Base-by-base conservation (phyloP, 2,329 filamentous ascomycete species). In the Dactylellina cionopaga region DNA sequence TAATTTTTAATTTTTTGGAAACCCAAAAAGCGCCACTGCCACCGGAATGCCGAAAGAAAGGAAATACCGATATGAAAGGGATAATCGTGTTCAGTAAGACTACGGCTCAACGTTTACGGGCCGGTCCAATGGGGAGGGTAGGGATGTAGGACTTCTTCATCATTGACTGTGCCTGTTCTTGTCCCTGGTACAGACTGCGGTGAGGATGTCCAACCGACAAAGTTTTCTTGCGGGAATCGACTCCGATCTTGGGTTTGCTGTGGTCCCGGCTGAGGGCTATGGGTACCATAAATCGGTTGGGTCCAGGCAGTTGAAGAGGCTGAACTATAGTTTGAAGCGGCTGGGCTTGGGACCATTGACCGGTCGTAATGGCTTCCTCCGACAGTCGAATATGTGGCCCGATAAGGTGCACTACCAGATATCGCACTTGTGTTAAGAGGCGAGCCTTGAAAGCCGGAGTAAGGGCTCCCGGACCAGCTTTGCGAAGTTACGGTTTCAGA, bases 381-480 rank as follows among this genome's bases (percentile, higher is more conserved):
- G 31, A 72, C 68, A 10, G 68, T 72, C 22, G 68, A 60, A 54
- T 72, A 72, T 3, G 51, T 65, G 7, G 68, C 39, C 11, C 68
- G 59, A 39, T 72, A 72, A 17, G 68, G 68, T 22, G 68, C 59
- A 49, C 68, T 72, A 15, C 68, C 68, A 5, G 68, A 72, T 17
- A 72, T 29, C 3, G 68, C 68, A 54, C 52, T 72, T 6, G 58
- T 54, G 29, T 60, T 65, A 2, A 72, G 52, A 17, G 68, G 68
- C 22, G 68, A 65, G 4, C 27, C 49, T 33, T 72, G 68, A 33
- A 72, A 72, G 1, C 68, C 59, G 22, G 68, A 54, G 22, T 65
- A 72, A 13, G 51, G 68, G 10, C 68, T 72, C 4, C 68, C 68
- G 11, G 68, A 72, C 68, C 68, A 72, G 54, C 68, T 72, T 44